Base-by-base conservation (phyloP, 192 early-diverging fungal genomes). In the Chytriomyces confervae region DNA sequence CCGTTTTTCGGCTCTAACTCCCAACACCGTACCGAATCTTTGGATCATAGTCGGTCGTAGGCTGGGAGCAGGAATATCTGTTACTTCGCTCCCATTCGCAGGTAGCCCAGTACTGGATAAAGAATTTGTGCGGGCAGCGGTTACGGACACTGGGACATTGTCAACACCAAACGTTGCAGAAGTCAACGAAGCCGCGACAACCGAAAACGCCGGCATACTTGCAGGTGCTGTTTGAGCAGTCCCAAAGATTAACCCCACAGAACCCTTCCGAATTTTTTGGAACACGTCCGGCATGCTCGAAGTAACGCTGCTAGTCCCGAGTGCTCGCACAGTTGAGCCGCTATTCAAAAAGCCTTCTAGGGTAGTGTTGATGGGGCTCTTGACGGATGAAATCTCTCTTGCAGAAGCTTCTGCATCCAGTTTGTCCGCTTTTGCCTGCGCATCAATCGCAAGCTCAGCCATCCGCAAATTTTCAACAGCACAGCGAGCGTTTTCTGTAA, bases 381-480 rank as follows among this genome's bases (percentile, higher is more conserved):
- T 24, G 13, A 65, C n/a, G 16, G 18, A 53, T 23, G 50, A 20
- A 61, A n/a, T 13, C 10, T 10, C 27, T 61, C 50, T 51, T 60
- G 45, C 20, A 24, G 29, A 13, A 13, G 63, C 20, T 11, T 50
- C 50, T 10, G 27, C 74, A 29, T 64, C 74, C n/a, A 24, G 11
- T 9, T 51, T 18, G 63, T 66, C 27, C 23, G 74, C 27, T 6
- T 18, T 66, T 50, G 53, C 74, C 13, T 61, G n/a, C 11, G 74
- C 74, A 9, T 66, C 16, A 16, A 76, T 76, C 6, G 62, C 64
- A 20, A 76, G 23, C 49, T 76, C 74, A 11, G 74, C 74, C 74
- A 76, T 76, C 6, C 74, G 62, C 48, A 76, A 20, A 24, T 66
- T 76, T 44, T 65, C 74, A 23, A 11, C 11, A 1, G 45, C 62